These are phyloP conservation scores for Rubus parviflorus DNA, from an alignment of 306 rosid species.

Conservation along the genomic window DNA sequence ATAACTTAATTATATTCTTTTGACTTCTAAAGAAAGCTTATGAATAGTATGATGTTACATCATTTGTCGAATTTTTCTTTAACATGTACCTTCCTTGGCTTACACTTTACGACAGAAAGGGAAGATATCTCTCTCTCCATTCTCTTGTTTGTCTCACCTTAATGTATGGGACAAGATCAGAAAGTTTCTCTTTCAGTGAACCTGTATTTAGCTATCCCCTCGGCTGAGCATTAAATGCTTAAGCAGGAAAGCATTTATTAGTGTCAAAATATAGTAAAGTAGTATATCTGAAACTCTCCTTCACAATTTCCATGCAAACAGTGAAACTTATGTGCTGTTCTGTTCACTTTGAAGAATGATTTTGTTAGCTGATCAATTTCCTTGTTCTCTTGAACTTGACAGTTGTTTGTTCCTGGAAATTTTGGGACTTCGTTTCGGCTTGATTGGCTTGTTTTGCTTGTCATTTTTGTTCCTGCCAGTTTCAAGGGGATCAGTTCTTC, in stretches of 20 bases:
- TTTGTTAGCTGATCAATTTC: conserved; percentile 21
- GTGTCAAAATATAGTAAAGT: not conserved
- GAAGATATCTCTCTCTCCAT: too few relatives aligned
- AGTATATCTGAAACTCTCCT: not conserved
- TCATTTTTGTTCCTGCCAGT: conserved; percentile 83
- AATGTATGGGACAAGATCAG: not conserved
- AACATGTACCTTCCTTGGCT: not conserved
- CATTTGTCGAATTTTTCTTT: not conserved
- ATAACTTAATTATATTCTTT: not conserved
- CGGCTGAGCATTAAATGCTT: too few relatives aligned
- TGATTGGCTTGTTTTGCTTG: conserved; percentile 60
- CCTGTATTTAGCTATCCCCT: not conserved
- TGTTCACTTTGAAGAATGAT: conserved; percentile 4
- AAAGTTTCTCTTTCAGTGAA: not conserved
- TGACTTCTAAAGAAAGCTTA: not conserved
- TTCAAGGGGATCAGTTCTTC: conserved; percentile 91
- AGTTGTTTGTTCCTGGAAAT: conserved; percentile 49
- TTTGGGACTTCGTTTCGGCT: conserved; percentile 67
- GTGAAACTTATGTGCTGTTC: not conserved
- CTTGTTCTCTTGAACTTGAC: conserved; percentile 31
- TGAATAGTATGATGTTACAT: not conserved
- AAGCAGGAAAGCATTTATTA: not conserved
- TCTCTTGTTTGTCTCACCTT: not conserved
- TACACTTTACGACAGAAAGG: not conserved
- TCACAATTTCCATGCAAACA: not conserved